These are phyloP conservation scores for Escallonia herrerae DNA, from an alignment of 129 eudicot genomes.

Conservation along the genomic window DNA sequence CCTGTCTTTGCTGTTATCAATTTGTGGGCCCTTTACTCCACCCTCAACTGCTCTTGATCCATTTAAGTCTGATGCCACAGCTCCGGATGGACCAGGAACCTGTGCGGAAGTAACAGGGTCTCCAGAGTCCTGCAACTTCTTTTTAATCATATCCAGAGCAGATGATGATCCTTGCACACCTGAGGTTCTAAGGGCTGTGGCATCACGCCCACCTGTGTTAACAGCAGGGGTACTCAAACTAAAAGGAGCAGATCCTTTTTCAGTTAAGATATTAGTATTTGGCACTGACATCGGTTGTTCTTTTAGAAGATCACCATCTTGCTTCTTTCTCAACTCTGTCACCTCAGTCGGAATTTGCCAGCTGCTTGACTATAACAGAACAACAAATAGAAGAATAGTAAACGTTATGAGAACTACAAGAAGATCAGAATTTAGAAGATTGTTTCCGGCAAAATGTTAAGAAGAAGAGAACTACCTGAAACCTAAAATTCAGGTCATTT, in stretches of 20 bases:
- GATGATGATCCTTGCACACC: conserved; percentile 54
- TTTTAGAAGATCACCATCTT: conserved; percentile 48
- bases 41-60: conserved; percentile 54
- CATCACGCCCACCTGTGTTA: conserved; percentile 94
- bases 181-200: conserved; percentile 42
- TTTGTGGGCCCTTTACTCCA: conserved; percentile 43
- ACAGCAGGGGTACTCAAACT: conserved; percentile 87
- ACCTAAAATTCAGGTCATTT: too few species aligned
- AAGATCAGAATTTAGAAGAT: not conserved
- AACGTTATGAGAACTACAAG: not conserved
- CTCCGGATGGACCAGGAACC: conserved; percentile 35
- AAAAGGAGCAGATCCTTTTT: conserved; percentile 45
- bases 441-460: not conserved
- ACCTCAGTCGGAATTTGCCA: conserved; percentile 96
- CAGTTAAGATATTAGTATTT: conserved; percentile 36
- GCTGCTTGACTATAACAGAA: conserved; percentile 68
- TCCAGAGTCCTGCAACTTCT: conserved; percentile 87
- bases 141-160: conserved; percentile 88
- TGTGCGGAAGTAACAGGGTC: conserved; percentile 49
- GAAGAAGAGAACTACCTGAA: too few species aligned
- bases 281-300: conserved; percentile 52
- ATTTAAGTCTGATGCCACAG: conserved; percentile 39
- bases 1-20: conserved; percentile 69
- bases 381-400: not conserved
- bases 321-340: conserved; percentile 65